Percentiles rank a stretch among this genome's conserved stretches.
These are phyloP conservation scores for Chlorophyllum brunneum DNA, from an alignment of 768 basidiomycete genomes.

Conservation along the genomic window DNA sequence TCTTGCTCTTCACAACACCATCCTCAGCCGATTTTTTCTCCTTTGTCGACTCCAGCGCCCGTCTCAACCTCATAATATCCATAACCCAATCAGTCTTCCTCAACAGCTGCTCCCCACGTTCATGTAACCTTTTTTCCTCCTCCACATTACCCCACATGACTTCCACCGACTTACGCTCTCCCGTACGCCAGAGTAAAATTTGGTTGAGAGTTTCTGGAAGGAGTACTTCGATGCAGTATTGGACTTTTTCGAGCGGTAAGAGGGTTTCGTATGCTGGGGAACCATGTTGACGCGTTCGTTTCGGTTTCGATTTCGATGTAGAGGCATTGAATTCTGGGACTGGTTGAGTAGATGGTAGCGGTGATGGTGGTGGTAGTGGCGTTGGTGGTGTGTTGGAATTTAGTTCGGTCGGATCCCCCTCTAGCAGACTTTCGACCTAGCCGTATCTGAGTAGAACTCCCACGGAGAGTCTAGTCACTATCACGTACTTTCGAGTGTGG, in stretches of 20 bases:
- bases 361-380: neutral
- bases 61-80: constrained; percentile 49
- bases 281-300: constrained; percentile 13
- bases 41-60: constrained; percentile 18
- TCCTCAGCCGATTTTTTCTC: constrained; percentile 8
- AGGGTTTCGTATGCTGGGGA: constrained; percentile 20
- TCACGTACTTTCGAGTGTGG: neutral
- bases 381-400: neutral
- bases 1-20: constrained; percentile 8
- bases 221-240: constrained; percentile 74
- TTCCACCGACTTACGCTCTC: constrained; percentile 45
- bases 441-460: neutral
- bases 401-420: neutral
- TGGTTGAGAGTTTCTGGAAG: constrained; percentile 71
- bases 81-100: constrained; percentile 67
- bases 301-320: neutral
- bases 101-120: constrained; percentile 41
- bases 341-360: neutral
- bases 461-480: neutral
- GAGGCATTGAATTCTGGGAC: neutral
- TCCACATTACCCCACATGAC: constrained; percentile 38
- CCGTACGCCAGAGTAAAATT: constrained; percentile 68
- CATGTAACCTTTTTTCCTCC: constrained; percentile 56
- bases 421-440: neutral
- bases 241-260: constrained; percentile 38